Conservation (phyloP, 1,284 basidiomycete genomes). For the Tilletia setariae region DNA sequence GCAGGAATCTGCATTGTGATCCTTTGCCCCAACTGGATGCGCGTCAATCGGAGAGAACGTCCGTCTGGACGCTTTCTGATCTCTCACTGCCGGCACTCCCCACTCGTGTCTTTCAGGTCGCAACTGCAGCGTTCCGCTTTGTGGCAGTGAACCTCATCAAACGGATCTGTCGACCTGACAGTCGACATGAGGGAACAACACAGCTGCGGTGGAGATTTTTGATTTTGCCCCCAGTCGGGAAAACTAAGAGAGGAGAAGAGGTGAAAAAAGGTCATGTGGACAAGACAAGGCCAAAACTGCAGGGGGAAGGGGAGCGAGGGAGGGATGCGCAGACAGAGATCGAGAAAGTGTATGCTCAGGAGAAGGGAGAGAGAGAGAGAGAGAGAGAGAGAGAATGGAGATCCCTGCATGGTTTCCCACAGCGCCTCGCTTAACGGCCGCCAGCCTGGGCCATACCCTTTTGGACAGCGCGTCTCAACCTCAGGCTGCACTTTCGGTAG, state of each 20-base stretch:
- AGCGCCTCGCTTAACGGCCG: slow-evolving; percentile 3
- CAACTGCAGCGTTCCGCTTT: too few species aligned
- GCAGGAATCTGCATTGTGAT: too few species aligned
- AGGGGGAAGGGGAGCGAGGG: too few species aligned
- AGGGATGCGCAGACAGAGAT: neutral
- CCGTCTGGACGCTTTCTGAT: too few species aligned
- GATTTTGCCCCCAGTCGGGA: neutral
- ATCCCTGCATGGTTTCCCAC: neutral
- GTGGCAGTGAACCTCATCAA: too few species aligned
- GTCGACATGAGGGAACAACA: too few species aligned
- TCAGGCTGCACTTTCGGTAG: slow-evolving; percentile 50
- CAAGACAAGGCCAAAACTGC: neutral
- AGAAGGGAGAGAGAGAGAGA: neutral
- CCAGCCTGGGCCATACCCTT: slow-evolving; percentile 44
- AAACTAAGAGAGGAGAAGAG: neutral
- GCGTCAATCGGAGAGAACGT: too few species aligned
- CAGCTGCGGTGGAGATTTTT: neutral
- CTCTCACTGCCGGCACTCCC: too few species aligned
- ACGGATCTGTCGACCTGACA: too few species aligned
- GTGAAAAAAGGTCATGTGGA: neutral
- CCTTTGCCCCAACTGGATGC: too few species aligned
- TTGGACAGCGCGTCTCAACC: slow-evolving; percentile 52
- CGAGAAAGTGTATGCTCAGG: too few species aligned
- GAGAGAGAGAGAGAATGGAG: neutral
- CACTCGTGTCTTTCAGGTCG: too few species aligned